Evolutionary conservation across 2,329 filamentous ascomycete species (phyloP), one percentile per base, ranked within the genome.

Genomic region (Trichoderma atroviride): DNA sequence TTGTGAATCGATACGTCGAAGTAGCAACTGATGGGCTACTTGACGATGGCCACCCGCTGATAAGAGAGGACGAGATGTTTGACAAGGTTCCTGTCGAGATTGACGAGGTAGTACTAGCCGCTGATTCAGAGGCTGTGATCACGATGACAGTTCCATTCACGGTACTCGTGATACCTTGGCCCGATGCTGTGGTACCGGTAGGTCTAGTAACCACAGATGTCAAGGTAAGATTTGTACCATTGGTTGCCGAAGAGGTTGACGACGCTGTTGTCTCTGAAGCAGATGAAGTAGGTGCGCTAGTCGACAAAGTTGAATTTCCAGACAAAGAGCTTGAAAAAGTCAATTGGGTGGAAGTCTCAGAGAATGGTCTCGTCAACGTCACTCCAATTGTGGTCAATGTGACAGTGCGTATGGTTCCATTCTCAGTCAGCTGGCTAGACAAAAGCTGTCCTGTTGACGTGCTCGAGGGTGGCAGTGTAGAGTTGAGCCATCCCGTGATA

Each of bases 81-180:
- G 59, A 60, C 47, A 58, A 10, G 16, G 31, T 33, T 19, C 35
- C 22, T 50, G 60, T 40, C 19, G 53, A 68, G 52, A 52, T 55
- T 37, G 65, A 52, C 19, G 53, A 68, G 52, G 57, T 63, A 11
- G 61, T 35, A 43, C 37, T 27, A 16, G 55, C 31, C n/a, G 22
- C 43, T 47, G 55, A 56, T 33, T 56, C 68, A 65, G 56, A 57
- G n/a, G 27, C 50, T 52, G 61, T 60, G 31, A 37, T 47, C n/a
- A 47, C 24, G n/a, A 59, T 53, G 52, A 58, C 58, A 63, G 63
- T 70, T 52, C 69, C 69, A 35, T 63, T 70, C 24, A 70, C 55
- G n/a, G 37, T 31, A 6, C 56, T 61, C n/a, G 65, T 68, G 57
- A 43, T 22, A 69, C 58, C 37, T 2, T 57, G 57, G 16, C n/a